A percentile compares a stretch with the other conserved stretches of the same genome.
These are phyloP conservation scores for Aleurites moluccanus DNA, from an alignment of 441 rosid genomes.

Conservation along the genomic window DNA sequence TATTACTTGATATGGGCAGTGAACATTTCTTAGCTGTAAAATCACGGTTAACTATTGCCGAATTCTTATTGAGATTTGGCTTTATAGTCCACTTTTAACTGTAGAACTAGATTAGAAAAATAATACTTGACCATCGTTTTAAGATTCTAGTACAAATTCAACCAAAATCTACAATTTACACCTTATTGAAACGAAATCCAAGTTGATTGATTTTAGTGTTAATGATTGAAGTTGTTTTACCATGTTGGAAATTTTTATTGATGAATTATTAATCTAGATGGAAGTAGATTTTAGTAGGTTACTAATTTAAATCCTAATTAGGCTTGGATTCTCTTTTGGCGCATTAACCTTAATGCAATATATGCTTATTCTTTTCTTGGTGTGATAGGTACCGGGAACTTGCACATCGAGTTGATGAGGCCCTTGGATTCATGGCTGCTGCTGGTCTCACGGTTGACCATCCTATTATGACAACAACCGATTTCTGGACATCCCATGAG, in stretches of 20 bases:
- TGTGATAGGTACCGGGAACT: slow-evolving; percentile 84
- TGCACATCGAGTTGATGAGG: slow-evolving; percentile 91
- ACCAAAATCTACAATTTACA: background rate
- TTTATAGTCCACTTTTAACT: background rate
- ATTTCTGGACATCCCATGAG: slow-evolving; percentile 97
- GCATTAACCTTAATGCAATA: background rate
- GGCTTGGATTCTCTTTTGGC: slow-evolving; percentile 2
- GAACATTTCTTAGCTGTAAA: background rate
- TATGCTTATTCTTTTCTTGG: slow-evolving; percentile 7
- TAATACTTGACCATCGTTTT: background rate
- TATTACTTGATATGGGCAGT: background rate
- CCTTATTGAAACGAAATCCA: background rate
- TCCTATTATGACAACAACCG: slow-evolving; percentile 89
- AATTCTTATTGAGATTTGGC: background rate
- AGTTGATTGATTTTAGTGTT: background rate
- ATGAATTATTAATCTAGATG: background rate
- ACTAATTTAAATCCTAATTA: background rate
- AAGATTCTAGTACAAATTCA: background rate
- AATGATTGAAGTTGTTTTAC: background rate
- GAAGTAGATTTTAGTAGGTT: background rate
- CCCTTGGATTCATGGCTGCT: slow-evolving; percentile 95
- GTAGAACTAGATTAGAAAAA: background rate
- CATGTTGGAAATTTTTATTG: background rate
- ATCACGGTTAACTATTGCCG: background rate
- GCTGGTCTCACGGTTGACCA: slow-evolving; percentile 95